phyloP scores from a whole-genome alignment of 306 rosid genomes.

The Glycine tomentella region DNA sequence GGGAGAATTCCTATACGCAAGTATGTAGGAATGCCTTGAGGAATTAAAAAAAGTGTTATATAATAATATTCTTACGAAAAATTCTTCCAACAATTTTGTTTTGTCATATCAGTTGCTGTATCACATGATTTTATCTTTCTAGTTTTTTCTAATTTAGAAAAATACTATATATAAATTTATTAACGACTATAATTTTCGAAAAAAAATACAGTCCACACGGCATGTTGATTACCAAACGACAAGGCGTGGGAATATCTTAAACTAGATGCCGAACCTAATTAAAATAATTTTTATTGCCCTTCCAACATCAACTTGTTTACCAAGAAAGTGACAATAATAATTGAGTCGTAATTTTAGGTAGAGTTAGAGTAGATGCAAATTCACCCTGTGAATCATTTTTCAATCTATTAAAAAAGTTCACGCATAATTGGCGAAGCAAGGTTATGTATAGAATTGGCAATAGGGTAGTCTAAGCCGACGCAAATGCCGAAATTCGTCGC shows the following conservation, averaged over 20 bases:
- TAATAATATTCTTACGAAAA: background rate
- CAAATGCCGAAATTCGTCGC: too few relatives aligned
- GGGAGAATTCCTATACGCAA: conserved; percentile 43
- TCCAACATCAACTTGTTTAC: conserved; percentile 43
- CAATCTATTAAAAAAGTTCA: background rate
- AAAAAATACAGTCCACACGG: conserved; percentile 32
- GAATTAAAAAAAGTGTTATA: conserved; percentile 27
- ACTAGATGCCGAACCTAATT: conserved; percentile 53
- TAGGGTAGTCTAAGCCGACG: background rate
- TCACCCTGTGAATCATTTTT: background rate
- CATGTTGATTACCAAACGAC: conserved; percentile 61
- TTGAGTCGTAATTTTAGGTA: conserved; percentile 44
- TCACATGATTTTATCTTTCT: too few relatives aligned
- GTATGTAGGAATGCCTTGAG: background rate
- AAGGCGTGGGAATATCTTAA: conserved; percentile 65
- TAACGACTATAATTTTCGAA: background rate
- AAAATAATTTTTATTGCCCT: conserved; percentile 11
- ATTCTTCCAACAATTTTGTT: too few relatives aligned
- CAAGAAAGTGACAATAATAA: conserved; percentile 41
- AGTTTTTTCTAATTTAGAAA: background rate
- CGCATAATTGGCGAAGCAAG: background rate
- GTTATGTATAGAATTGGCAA: background rate
- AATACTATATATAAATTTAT: background rate
- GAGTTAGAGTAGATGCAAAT: conserved; percentile 44
- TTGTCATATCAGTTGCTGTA: too few relatives aligned